phyloP scores from a whole-genome alignment of 768 basidiomycete species.

The Mycena metata region DNA sequence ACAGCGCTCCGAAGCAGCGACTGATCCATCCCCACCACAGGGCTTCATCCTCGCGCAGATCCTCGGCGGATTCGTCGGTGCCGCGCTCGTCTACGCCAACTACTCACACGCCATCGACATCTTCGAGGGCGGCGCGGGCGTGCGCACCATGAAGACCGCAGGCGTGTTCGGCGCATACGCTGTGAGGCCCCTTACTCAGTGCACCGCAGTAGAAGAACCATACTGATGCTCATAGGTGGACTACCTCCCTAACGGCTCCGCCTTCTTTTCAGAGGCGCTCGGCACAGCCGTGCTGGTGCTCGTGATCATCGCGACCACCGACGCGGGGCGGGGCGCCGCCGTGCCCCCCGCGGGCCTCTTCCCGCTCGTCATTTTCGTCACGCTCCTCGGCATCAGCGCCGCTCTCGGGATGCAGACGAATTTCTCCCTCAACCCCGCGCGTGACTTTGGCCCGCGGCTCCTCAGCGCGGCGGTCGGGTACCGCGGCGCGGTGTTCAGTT shows the following conservation, averaged over 20 bases:
- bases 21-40: not conserved
- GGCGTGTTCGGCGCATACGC: constrained; percentile 72
- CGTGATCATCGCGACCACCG: constrained; percentile 65
- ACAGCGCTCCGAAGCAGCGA: not conserved
- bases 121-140: constrained; percentile 66
- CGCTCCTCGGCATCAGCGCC: constrained; percentile 68
- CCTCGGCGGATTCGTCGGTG: constrained; percentile 71
- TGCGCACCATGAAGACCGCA: constrained; percentile 72
- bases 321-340: constrained; percentile 61
- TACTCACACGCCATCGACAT: constrained; percentile 78
- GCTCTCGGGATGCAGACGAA: constrained; percentile 47
- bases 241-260: constrained; percentile 56
- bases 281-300: constrained; percentile 58
- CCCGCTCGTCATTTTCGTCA: constrained; percentile 68
- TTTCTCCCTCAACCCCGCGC: constrained; percentile 77
- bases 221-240: constrained; percentile 43
- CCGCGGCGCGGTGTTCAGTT: constrained; percentile 59
- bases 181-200: constrained; percentile 51
- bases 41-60: constrained; percentile 64
- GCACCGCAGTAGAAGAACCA: too few species aligned
- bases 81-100: constrained; percentile 70
- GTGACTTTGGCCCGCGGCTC: constrained; percentile 78
- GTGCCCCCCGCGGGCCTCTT: constrained; percentile 61
- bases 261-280: constrained; percentile 56
- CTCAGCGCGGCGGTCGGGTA: constrained; percentile 80